phyloP scores from a whole-genome alignment of 1,284 basidiomycete species.

The Schizophyllum amplum region DNA sequence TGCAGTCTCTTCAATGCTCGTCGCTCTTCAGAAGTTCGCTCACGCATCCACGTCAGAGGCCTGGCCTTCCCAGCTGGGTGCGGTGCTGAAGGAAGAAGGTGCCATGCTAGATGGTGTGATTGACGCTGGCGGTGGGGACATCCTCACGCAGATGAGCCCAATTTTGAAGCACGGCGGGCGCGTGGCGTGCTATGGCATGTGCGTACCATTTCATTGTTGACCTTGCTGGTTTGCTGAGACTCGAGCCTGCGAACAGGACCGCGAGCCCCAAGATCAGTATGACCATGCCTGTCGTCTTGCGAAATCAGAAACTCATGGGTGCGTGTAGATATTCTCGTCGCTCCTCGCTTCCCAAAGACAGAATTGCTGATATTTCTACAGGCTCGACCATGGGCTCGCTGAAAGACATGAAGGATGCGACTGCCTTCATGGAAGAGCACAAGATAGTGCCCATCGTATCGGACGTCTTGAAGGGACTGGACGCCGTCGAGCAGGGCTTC shows the following conservation, averaged over 20 bases:
- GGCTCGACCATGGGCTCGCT: conserved; percentile 84
- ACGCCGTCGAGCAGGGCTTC: conserved; percentile 65
- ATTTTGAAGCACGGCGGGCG: conserved; percentile 64
- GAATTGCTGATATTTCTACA: conserved; percentile 17
- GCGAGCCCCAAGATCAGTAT: conserved; percentile 54
- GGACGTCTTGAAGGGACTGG: conserved; percentile 64
- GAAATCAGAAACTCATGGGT: conserved; percentile 73
- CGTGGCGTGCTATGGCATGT: conserved; percentile 78
- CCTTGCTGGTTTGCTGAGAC: too few relatives aligned
- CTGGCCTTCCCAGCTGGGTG: conserved; percentile 55
- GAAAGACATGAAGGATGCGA: conserved; percentile 65
- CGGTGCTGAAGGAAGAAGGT: conserved; percentile 36
- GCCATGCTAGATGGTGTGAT: conserved; percentile 61
- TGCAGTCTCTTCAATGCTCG: conserved; percentile 1
- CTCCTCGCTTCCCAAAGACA: not conserved
- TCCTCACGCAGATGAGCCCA: conserved; percentile 49
- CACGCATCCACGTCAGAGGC: conserved; percentile 30
- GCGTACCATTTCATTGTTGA: conserved; percentile 17
- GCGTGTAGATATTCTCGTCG: conserved; percentile 11
- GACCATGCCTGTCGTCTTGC: conserved; percentile 77
- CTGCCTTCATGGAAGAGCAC: conserved; percentile 62
- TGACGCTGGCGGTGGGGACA: conserved; percentile 76
- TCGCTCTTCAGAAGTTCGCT: not conserved
- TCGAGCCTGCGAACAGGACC: too few relatives aligned
- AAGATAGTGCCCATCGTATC: conserved; percentile 69